Base-by-base conservation (phyloP, 176 grass and related monocot genomes). In the Triticum timopheevii region DNA sequence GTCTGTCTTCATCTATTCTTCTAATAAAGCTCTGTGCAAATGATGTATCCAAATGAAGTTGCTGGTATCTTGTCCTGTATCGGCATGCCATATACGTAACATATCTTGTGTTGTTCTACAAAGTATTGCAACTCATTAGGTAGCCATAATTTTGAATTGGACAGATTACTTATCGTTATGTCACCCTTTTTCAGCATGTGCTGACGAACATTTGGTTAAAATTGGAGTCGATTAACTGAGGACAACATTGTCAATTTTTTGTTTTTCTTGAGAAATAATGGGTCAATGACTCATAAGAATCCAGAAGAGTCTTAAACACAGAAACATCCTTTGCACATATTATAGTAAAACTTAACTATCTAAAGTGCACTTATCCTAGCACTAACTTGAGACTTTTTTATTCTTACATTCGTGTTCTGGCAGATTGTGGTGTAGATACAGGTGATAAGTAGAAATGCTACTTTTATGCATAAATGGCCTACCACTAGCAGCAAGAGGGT, bases 361-460 rank as follows among this genome's bases (percentile, higher is more conserved):
- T 65, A 45, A 33, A 82, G 50, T 61, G 36, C 36, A 8, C 69
- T 39, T 45, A 34, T 47, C 69, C 50, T 82, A 19, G 33, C 62
- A 68, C 45, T 38, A 69, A 49, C 15, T 36, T 86, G 22, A 12
- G 27, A 42, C 4, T 86, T 50, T 39, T 25, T 45, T 47, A 23
- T 74, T 47, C n/a, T 77, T 67, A 39, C 49, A 39, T 67, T 10
- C 30, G 13, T 30, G 15, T 47, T 30, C 34, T 71, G 11, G 23
- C n/a, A 83, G 47, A 83, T 54, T 90, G 17, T 72, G 28, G 42
- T 70, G 63, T 71, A 23, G 73, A 72, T 82, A 24, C 50, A 86
- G 65, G n/a, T 54, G 71, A 28, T 27, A 73, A 81, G 24, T 85
- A 70, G 31, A 17, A 31, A 80, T 66, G 40, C 65, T 33, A 77